phyloP scores from a whole-genome alignment of 148 eudicot species.

The Vaccinium vitisidaea region DNA sequence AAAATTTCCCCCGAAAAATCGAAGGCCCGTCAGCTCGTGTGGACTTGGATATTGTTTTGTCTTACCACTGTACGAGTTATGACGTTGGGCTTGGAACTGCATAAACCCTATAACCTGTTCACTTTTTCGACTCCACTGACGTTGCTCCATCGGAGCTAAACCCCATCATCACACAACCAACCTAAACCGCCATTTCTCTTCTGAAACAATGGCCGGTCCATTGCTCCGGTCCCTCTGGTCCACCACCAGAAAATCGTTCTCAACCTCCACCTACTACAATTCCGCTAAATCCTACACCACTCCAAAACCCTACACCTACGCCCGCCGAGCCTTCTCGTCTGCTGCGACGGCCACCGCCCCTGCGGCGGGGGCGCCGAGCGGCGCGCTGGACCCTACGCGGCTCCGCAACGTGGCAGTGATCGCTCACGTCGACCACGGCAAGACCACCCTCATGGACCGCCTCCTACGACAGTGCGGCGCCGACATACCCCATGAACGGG shows the following conservation, averaged over 20 bases:
- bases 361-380: conserved; percentile 14
- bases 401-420: conserved; percentile 92
- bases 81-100: not conserved
- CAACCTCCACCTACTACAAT: conserved; percentile 7
- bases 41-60: too few relatives aligned
- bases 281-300: not conserved
- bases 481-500: conserved; percentile 87
- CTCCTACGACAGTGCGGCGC: conserved; percentile 94
- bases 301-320: conserved; percentile 25
- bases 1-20: too few relatives aligned
- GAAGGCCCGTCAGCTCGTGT: too few relatives aligned
- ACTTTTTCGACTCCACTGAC: not conserved
- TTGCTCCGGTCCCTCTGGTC: conserved; percentile 60
- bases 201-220: conserved; percentile 42
- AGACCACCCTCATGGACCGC: conserved; percentile 97
- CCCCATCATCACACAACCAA: not conserved
- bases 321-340: conserved; percentile 43
- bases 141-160: conserved; percentile 1
- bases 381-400: conserved; percentile 57
- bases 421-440: conserved; percentile 95
- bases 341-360: conserved; percentile 38
- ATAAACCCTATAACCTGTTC: not conserved
- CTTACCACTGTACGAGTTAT: not conserved
- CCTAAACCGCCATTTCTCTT: conserved; percentile 15
- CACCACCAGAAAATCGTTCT: conserved; percentile 33